Base-by-base conservation (phyloP, 139 green algal genomes). In the Chlorella sp. region DNA sequence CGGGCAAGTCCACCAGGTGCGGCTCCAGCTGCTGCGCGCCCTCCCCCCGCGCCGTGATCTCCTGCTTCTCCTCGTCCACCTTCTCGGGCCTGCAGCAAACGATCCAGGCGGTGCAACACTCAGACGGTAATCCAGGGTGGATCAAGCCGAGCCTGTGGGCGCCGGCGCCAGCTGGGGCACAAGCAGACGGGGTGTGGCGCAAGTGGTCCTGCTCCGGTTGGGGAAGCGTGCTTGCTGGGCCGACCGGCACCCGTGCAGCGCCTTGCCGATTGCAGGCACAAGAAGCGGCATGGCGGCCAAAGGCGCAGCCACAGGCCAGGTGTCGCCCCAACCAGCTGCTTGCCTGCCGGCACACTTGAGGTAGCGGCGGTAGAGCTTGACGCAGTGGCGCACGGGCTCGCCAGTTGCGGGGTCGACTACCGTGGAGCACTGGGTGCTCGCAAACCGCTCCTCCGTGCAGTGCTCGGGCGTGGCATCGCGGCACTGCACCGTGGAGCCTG, bases 271-370 rank as follows among this genome's bases (percentile, higher is more conserved):
- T n/a, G n/a, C n/a, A n/a, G n/a, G n/a, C n/a, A n/a, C n/a, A n/a
- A n/a, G n/a, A n/a, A n/a, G n/a, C n/a, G n/a, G n/a, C n/a, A n/a
- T n/a, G n/a, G n/a, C n/a, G n/a, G n/a, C n/a, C n/a, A n/a, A 54
- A 60, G 14, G 51, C 51, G 51, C 51, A 60, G 46, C 46, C 8
- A 11, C 46, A 8, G 11, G 46, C n/a, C n/a, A n/a, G n/a, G n/a
- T n/a, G n/a, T n/a, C n/a, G n/a, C n/a, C 20, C 28, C 62, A 30
- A 41, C 3, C 16, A 3, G 26, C 16, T 76, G 72, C 82, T 75
- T 62, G 84, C 83, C 67, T 84, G 43, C 86, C 86, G 32, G 81
- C 81, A 60, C 86, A 89, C 2, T 80, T 78, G 1, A 87, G 22
- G 24, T 87, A 79, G 20, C 80, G 60, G 9, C 73, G 62, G 58